Base-by-base conservation (phyloP, 805 yeast species). In the Groenewaldozyma salmanticensis region DNA sequence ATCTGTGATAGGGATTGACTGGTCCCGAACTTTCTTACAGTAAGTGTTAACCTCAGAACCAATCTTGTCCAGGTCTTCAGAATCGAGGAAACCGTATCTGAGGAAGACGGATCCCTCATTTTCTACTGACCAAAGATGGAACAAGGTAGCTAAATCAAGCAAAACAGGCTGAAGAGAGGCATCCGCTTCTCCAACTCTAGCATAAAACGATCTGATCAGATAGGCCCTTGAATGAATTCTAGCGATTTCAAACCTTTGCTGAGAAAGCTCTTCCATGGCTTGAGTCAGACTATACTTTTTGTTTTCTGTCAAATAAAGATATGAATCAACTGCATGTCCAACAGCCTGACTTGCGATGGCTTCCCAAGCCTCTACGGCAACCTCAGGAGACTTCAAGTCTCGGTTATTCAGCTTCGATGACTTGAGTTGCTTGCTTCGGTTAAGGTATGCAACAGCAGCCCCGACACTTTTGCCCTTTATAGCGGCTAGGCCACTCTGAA, bases 1-100 rank as follows among this genome's bases (percentile, higher is more conserved):
- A 62, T 87, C 96, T 3, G 94, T 81, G 52, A 83, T 67, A 1
- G 82, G 81, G 58, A 85, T 75, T 41, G 81, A 81, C 53, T 80
- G 76, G 22, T 75, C 73, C 59, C 95, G 70, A 32, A 81, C 57
- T 20, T 63, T 64, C 21, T 66, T 60, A 47, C 81, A 63, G 47
- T 77, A 57, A 37, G 56, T 57, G 33, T 70, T 69, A 41, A 74
- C 67, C 40, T 68, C 62, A 6, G 55, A 58, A 36, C 71, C 69
- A 34, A 70, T 51, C 4, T 54, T 50, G 36, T 69, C 69, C 33
- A 75, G 64, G 37, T 68, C 67, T 4, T 65, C 65, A 7, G 81
- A 64, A 7, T 73, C 61, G 29, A 81, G 64, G 38, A 79, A 70
- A 22, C 72, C 71, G 54, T 71, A 73, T 49, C 79, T 81, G 58